Percentiles rank a stretch among this genome's conserved stretches.
phyloP scores from a whole-genome alignment of 164 flowering plant species.

The Santalum album region DNA sequence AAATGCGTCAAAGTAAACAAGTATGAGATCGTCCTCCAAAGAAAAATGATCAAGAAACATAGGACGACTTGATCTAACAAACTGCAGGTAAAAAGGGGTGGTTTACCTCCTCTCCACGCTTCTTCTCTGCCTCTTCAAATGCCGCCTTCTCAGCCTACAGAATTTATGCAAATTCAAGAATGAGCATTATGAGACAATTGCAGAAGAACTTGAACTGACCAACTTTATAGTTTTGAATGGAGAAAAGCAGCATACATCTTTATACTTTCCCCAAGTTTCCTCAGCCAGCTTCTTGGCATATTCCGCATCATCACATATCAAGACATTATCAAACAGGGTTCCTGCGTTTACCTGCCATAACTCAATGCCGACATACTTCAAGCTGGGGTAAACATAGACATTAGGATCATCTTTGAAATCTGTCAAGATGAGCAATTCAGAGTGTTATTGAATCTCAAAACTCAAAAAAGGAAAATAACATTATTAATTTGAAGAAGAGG shows the following conservation, averaged over 20 bases:
- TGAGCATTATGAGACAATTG: no score
- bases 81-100: no score
- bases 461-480: no score
- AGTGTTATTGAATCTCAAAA: not conserved
- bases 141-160: slow-evolving; percentile 90
- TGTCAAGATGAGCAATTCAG: slow-evolving; percentile 15
- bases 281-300: slow-evolving; percentile 84
- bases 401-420: slow-evolving; percentile 85
- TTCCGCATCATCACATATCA: slow-evolving; percentile 70
- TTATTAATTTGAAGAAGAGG: no score
- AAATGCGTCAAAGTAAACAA: no score
- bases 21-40: no score
- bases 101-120: slow-evolving; percentile 81
- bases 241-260: slow-evolving; percentile 42
- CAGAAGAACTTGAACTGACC: no score
- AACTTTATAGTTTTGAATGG: no score
- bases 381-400: slow-evolving; percentile 54
- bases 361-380: slow-evolving; percentile 73
- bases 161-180: slow-evolving; percentile 4
- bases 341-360: slow-evolving; percentile 98
- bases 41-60: no score
- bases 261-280: slow-evolving; percentile 87
- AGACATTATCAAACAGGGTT: slow-evolving; percentile 82
- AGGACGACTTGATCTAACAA: no score
- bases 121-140: slow-evolving; percentile 88